Percentiles rank a stretch among this genome's conserved stretches.
Conservation (phyloP, 192 early-diverging fungal species). For the Backusella circina region DNA sequence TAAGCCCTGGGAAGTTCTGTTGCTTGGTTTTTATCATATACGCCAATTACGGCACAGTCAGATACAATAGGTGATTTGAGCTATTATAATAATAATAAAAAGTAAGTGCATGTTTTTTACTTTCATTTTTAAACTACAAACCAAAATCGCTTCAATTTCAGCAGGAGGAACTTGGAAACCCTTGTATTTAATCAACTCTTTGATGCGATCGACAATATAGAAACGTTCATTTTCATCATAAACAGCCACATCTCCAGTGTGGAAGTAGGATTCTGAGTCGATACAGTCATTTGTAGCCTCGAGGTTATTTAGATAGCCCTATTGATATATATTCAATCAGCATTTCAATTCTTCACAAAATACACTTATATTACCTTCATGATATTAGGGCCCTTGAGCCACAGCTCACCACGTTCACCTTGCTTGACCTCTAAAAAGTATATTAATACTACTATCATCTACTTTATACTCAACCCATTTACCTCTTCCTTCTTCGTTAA, state of each 20-base stretch:
- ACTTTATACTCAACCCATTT: neutral
- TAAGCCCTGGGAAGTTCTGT: slow-evolving; percentile 82
- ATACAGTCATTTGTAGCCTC: slow-evolving; percentile 41
- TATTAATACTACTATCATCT: neutral
- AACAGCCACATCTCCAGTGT: slow-evolving; percentile 58
- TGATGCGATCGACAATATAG: slow-evolving; percentile 74
- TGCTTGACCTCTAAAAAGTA: slow-evolving; percentile 40
- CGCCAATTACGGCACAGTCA: slow-evolving; percentile 71
- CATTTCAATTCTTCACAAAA: neutral
- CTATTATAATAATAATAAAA: slow-evolving; percentile 70
- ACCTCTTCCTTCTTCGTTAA: slow-evolving; percentile 65
- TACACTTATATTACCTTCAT: slow-evolving; percentile 61
- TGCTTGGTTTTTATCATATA: slow-evolving; percentile 58
- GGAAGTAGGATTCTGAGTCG: slow-evolving; percentile 50
- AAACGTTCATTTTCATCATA: slow-evolving; percentile 53
- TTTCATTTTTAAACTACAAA: slow-evolving; percentile 48
- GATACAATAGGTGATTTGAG: slow-evolving; percentile 42
- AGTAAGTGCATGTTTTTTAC: slow-evolving; percentile 39
- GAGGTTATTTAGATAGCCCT: slow-evolving; percentile 44
- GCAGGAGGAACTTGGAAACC: slow-evolving; percentile 66
- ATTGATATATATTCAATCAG: neutral
- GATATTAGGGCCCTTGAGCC: slow-evolving; percentile 69
- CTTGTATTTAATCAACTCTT: slow-evolving; percentile 56
- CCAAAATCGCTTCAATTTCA: slow-evolving; percentile 61
- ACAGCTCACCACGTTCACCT: slow-evolving; percentile 75